These are phyloP conservation scores for Verticillium dahliae DNA, from an alignment of 2,329 filamentous ascomycete genomes.

Conservation along the genomic window DNA sequence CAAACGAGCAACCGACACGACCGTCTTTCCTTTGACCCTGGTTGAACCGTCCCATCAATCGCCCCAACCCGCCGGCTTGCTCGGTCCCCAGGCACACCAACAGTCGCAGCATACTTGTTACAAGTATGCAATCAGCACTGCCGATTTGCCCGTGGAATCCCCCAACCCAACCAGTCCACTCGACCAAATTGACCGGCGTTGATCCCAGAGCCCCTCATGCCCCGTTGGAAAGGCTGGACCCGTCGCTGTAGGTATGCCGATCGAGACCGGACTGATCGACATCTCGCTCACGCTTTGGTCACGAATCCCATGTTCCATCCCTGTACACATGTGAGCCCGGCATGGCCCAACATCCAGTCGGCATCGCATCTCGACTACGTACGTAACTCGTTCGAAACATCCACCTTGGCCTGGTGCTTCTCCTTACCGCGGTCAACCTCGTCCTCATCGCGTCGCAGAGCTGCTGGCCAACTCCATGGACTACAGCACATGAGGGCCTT, in stretches of 20 bases:
- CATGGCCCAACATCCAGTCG: background rate
- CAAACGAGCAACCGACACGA: background rate
- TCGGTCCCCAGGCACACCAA: background rate
- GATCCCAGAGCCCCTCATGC: background rate
- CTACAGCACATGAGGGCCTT: no score
- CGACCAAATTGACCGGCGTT: background rate
- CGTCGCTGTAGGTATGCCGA: background rate
- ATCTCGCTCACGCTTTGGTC: background rate
- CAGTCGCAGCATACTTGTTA: background rate
- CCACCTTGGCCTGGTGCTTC: background rate
- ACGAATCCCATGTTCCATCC: background rate
- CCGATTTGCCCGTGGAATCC: background rate
- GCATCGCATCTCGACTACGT: background rate
- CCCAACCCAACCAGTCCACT: background rate
- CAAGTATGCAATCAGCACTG: background rate
- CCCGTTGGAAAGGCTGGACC: background rate
- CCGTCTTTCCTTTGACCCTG: background rate
- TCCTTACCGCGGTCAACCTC: background rate
- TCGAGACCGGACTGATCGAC: background rate
- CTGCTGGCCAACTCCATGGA: no score
- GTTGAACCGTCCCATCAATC: background rate
- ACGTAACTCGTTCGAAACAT: background rate
- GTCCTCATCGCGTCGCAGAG: no score
- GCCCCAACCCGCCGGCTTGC: background rate
- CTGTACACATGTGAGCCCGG: background rate